These are phyloP conservation scores for Pulveroboletus sp. DNA, from an alignment of 768 basidiomycete genomes.

Conservation along the genomic window DNA sequence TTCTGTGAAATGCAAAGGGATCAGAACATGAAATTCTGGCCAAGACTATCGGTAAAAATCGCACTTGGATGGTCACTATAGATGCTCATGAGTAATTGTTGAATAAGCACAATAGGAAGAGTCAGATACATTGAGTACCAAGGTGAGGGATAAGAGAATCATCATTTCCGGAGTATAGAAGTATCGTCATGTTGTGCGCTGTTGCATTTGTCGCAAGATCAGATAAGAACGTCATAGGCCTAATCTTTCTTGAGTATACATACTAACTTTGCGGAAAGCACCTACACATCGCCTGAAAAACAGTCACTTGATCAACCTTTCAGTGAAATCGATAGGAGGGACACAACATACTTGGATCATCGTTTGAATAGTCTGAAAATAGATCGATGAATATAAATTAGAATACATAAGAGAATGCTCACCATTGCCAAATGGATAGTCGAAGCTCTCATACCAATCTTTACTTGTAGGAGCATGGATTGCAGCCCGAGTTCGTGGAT, in stretches of 20 bases:
- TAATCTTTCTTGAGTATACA: constrained; percentile 24
- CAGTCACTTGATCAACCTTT: not conserved
- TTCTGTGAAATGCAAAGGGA: constrained; percentile 42
- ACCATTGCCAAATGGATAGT: constrained; percentile 37
- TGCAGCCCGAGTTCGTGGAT: constrained; percentile 53
- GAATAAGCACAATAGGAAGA: not conserved
- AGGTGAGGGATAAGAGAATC: constrained; percentile 64
- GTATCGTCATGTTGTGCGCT: constrained; percentile 45
- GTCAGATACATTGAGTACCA: constrained; percentile 54
- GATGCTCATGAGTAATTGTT: constrained; percentile 9
- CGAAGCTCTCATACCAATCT: constrained; percentile 36
- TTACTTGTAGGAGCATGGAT: constrained; percentile 67
- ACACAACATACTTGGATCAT: constrained; percentile 33
- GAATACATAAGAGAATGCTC: constrained; percentile 3
- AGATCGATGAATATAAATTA: not conserved
- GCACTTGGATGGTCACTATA: constrained; percentile 55
- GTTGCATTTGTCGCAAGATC: constrained; percentile 68
- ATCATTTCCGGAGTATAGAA: constrained; percentile 68
- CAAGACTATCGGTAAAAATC: constrained; percentile 5
- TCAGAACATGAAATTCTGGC: too few relatives aligned
- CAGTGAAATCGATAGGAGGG: not conserved
- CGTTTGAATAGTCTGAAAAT: constrained; percentile 14
- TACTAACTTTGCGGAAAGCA: not conserved
- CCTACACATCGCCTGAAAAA: constrained; percentile 34
- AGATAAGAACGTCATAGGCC: constrained; percentile 61